Evolutionary conservation across 2,329 filamentous ascomycete species (phyloP).

Genomic region (Cercospora sp.): DNA sequence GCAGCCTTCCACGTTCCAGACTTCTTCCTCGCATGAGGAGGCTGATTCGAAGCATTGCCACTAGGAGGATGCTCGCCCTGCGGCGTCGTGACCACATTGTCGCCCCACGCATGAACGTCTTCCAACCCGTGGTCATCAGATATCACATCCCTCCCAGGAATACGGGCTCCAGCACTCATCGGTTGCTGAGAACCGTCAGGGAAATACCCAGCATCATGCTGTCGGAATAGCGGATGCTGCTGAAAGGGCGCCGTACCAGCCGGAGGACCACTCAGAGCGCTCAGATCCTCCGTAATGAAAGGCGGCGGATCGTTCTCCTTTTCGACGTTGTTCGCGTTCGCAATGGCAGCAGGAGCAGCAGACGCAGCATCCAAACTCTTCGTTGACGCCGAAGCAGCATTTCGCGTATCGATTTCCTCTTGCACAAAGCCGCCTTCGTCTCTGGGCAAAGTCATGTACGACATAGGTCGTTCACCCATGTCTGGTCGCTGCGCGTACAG

Average conservation of each 20-base stretch:
- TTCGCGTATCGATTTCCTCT: slow-evolving; percentile 22
- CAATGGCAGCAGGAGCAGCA: not conserved
- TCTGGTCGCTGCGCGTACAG: slow-evolving; percentile 20
- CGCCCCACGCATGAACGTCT: slow-evolving; percentile 7
- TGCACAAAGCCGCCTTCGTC: slow-evolving; percentile 26
- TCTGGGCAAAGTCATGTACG: slow-evolving; percentile 31
- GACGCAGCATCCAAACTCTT: not conserved
- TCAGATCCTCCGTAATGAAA: slow-evolving; percentile 25
- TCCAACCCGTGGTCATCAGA: slow-evolving; percentile 27
- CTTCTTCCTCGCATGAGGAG: slow-evolving; percentile 27
- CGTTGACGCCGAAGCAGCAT: not conserved
- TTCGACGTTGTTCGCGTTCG: not conserved
- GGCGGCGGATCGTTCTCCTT: not conserved
- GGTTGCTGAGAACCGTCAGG: slow-evolving; percentile 6
- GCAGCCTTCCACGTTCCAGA: not conserved
- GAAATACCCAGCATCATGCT: slow-evolving; percentile 27
- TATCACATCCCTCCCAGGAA: slow-evolving; percentile 6
- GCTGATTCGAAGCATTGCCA: slow-evolving; percentile 19
- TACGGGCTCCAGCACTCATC: not conserved
- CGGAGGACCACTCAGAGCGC: slow-evolving; percentile 28
- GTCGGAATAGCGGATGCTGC: slow-evolving; percentile 30
- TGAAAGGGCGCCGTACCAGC: slow-evolving; percentile 29
- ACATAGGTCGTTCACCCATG: slow-evolving; percentile 31
- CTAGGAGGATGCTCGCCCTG: not conserved
- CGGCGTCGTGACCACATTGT: slow-evolving; percentile 6